These are phyloP conservation scores for Monosporozyma solicola DNA, from an alignment of 805 yeast genomes.

Conservation along the genomic window DNA sequence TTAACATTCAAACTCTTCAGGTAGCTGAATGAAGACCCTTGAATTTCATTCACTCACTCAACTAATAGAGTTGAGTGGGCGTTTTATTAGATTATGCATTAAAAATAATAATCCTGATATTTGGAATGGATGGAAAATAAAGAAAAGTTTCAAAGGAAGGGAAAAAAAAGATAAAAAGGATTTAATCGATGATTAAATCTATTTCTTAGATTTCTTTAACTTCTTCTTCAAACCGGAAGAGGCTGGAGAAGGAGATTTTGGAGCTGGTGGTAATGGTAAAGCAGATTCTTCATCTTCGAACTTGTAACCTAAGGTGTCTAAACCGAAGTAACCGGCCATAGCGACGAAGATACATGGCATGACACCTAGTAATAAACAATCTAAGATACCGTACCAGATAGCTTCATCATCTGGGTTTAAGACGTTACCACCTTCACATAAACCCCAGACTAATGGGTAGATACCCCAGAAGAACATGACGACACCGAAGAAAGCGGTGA, in stretches of 20 bases:
- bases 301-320: constrained; percentile 16
- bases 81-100: not conserved
- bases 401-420: constrained; percentile 51
- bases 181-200: not conserved
- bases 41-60: not conserved
- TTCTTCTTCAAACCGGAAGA: constrained; percentile 12
- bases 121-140: not conserved
- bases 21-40: not conserved
- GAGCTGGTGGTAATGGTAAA: constrained; percentile 4
- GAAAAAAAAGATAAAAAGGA: not conserved
- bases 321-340: constrained; percentile 16
- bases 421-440: constrained; percentile 53
- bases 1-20: not conserved
- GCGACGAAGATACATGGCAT: constrained; percentile 21
- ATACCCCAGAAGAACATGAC: constrained; percentile 36
- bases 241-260: constrained; percentile 12
- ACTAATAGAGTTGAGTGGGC: not conserved
- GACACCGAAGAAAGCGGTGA: constrained; percentile 14
- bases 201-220: constrained; percentile 8
- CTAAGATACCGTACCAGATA: constrained; percentile 52
- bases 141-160: not conserved
- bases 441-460: constrained; percentile 22
- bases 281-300: constrained; percentile 4
- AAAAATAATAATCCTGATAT: not conserved
- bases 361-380: constrained; percentile 36